Evolutionary conservation across 2,329 filamentous ascomycete species (phyloP).

Genomic region (Emmonsia crescens): DNA sequence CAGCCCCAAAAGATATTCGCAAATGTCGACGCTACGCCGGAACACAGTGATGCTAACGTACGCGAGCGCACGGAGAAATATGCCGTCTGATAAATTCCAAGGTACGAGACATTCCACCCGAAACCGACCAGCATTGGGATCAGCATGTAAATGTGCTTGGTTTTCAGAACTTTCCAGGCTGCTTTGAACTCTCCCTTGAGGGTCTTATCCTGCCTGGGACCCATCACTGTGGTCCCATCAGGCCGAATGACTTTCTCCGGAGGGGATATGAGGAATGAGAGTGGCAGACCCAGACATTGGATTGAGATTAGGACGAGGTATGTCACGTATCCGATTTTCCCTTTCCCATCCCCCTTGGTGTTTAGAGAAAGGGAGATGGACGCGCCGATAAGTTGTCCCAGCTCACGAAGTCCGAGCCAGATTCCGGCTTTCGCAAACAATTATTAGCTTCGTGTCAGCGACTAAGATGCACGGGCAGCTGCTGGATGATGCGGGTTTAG

Average conservation of each 20-base stretch:
- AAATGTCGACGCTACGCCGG: constrained; percentile 34
- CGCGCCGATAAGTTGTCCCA: constrained; percentile 42
- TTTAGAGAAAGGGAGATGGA: constrained; percentile 42
- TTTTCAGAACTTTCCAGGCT: constrained; percentile 27
- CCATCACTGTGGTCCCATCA: constrained; percentile 21
- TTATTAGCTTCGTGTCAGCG: neutral
- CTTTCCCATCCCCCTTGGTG: constrained; percentile 28
- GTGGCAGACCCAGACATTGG: constrained; percentile 36
- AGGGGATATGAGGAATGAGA: constrained; percentile 34
- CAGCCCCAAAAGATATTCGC: constrained; percentile 42
- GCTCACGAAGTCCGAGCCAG: constrained; percentile 42
- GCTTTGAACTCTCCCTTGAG: constrained; percentile 27
- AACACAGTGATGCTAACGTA: constrained; percentile 33
- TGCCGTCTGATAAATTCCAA: constrained; percentile 42
- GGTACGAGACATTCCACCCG: constrained; percentile 41
- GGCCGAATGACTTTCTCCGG: constrained; percentile 35
- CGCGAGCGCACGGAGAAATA: constrained; percentile 41
- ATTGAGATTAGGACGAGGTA: constrained; percentile 32
- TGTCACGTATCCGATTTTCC: constrained; percentile 35
- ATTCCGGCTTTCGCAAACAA: constrained; percentile 31
- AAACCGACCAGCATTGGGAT: constrained; percentile 39
- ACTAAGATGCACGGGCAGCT: too few species aligned
- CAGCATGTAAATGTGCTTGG: constrained; percentile 37
- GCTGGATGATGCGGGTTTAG: neutral
- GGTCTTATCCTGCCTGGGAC: constrained; percentile 22